These are phyloP conservation scores for Trichoderma gracile DNA, from an alignment of 2,329 filamentous ascomycete genomes.

Conservation along the genomic window DNA sequence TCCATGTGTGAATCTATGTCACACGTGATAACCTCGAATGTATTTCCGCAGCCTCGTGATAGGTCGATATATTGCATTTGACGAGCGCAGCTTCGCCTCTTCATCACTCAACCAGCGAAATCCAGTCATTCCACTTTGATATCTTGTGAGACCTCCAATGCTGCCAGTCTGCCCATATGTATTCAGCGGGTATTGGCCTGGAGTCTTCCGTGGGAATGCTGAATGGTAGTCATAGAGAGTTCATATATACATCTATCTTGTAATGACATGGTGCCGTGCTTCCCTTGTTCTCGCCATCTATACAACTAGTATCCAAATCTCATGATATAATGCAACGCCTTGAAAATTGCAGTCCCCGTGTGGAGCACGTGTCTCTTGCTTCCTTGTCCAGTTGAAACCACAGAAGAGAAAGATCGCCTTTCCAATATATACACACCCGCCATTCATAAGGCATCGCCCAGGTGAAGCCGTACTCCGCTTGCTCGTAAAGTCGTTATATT, in stretches of 20 bases:
- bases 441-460: constrained; percentile 12
- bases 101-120: too few relatives aligned
- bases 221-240: not conserved
- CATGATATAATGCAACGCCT: constrained; percentile 8
- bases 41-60: not conserved
- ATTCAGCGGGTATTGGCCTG: too few relatives aligned
- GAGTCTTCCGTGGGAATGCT: too few relatives aligned
- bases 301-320: constrained; percentile 9
- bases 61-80: too few relatives aligned
- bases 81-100: too few relatives aligned
- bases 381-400: constrained; percentile 1
- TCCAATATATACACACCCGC: constrained; percentile 7
- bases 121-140: too few relatives aligned
- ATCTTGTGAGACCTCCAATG: too few relatives aligned
- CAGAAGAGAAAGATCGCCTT: not conserved
- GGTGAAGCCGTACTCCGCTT: not conserved
- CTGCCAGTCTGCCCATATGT: too few relatives aligned
- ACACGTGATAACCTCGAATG: not conserved
- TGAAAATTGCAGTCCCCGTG: constrained; percentile 13
- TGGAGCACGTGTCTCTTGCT: constrained; percentile 15
- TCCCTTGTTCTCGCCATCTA: constrained; percentile 7
- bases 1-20: too few relatives aligned
- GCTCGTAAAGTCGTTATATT: constrained; percentile 2
- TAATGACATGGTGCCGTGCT: not conserved
- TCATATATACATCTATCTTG: not conserved